Evolutionary conservation across 2,329 filamentous ascomycete species (phyloP).

Genomic region (Sporothrix mexicana): DNA sequence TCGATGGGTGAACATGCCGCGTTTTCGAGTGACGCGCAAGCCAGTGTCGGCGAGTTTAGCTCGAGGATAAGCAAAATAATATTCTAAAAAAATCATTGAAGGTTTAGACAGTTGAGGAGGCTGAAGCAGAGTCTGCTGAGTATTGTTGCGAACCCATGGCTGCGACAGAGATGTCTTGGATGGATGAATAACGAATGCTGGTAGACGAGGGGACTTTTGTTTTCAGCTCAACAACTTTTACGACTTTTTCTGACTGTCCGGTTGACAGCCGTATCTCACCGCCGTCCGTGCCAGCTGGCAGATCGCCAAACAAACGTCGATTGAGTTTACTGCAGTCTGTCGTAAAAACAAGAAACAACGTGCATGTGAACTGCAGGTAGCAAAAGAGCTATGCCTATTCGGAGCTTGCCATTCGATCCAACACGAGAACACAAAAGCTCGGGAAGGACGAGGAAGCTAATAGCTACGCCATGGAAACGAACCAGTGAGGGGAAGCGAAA

Average conservation of each 20-base stretch:
- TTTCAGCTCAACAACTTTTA: neutral
- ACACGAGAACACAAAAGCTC: neutral
- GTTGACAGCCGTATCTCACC: neutral
- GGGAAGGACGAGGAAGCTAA: neutral
- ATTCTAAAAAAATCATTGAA: neutral
- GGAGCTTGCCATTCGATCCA: conserved; percentile 1
- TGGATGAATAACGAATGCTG: neutral
- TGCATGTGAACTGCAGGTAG: neutral
- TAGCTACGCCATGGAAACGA: neutral
- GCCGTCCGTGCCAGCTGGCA: neutral
- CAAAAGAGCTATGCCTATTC: neutral
- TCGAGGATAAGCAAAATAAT: neutral
- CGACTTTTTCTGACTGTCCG: conserved; percentile 13
- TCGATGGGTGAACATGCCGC: neutral
- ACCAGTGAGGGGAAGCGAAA: neutral
- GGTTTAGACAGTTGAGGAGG: no score
- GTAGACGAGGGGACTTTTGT: neutral
- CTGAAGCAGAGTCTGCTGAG: neutral
- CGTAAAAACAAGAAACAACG: neutral
- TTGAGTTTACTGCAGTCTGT: neutral
- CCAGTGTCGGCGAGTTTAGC: conserved; percentile 4
- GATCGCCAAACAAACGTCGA: neutral
- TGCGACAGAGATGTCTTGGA: conserved; percentile 2
- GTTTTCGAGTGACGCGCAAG: conserved; percentile 10
- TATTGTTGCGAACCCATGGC: neutral